A percentile compares a stretch with the other conserved stretches of the same genome.
Conservation (phyloP, 1,284 basidiomycete genomes). For the Moesziomyces sp. region DNA sequence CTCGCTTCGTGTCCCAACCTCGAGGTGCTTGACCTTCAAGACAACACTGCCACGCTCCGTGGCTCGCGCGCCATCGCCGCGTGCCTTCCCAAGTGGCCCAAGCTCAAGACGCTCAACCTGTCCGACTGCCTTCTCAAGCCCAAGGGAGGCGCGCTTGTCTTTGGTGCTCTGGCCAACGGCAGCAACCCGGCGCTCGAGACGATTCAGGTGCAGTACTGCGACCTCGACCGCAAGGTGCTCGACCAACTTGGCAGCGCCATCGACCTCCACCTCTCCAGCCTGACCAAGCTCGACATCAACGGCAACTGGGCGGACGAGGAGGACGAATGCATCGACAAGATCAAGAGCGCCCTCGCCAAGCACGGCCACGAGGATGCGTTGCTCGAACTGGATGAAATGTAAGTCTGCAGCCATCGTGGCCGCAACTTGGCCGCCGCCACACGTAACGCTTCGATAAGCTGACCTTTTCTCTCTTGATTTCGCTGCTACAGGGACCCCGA, state of each 20-base stretch:
- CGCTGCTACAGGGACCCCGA: constrained; percentile 52
- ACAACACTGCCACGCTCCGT: constrained; percentile 87
- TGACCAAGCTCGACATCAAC: constrained; percentile 63
- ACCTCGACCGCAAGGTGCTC: constrained; percentile 61
- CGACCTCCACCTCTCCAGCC: constrained; percentile 41
- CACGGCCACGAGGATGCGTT: constrained; percentile 58
- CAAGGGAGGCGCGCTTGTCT: constrained; percentile 68
- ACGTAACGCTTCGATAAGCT: neutral
- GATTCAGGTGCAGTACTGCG: constrained; percentile 64
- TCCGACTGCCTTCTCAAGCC: constrained; percentile 88
- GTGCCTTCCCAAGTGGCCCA: constrained; percentile 76
- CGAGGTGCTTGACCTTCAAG: constrained; percentile 87
- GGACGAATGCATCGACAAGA: constrained; percentile 61
- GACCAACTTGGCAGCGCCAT: constrained; percentile 53
- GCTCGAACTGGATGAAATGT: constrained; percentile 63
- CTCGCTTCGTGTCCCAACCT: constrained; percentile 78
- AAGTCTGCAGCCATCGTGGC: neutral
- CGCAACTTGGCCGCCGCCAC: neutral
- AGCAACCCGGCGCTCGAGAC: constrained; percentile 53
- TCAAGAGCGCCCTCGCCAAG: constrained; percentile 57
- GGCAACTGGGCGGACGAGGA: constrained; percentile 67
- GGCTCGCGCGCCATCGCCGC: constrained; percentile 81
- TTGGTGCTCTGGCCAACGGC: constrained; percentile 55
- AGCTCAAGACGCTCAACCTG: constrained; percentile 82
- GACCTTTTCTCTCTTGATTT: neutral